Evolutionary conservation across 1,284 basidiomycete genomes (phyloP).

Genomic region (Cutaneotrichosporon cavernicola): DNA sequence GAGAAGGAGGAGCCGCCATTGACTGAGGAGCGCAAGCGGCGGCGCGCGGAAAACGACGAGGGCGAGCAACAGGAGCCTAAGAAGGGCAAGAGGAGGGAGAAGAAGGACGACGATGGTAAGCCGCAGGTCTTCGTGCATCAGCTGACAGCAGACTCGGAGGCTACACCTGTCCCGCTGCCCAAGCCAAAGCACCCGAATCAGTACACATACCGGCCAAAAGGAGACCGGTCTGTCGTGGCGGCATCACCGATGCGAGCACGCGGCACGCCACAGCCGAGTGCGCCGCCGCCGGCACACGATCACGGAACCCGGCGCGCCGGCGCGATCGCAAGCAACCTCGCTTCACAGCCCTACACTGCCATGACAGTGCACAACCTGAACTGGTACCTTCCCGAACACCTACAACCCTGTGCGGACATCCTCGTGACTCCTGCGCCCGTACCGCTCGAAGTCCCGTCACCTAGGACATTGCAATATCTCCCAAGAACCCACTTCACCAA

Average conservation of each 20-base stretch:
- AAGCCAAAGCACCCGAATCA: slow-evolving; percentile 59
- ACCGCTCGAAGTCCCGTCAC: slow-evolving; percentile 67
- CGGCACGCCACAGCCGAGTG: slow-evolving; percentile 30
- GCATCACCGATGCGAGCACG: slow-evolving; percentile 26
- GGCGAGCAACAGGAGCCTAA: slow-evolving; percentile 24
- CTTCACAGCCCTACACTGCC: slow-evolving; percentile 33
- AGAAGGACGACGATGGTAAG: slow-evolving; percentile 49
- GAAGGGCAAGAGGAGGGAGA: slow-evolving; percentile 47
- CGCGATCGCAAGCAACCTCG: slow-evolving; percentile 37
- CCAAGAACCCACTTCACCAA: slow-evolving; percentile 42
- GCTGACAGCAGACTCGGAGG: slow-evolving; percentile 17
- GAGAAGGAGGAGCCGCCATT: slow-evolving; percentile 30
- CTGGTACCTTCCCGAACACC: slow-evolving; percentile 92
- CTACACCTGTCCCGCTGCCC: slow-evolving; percentile 12
- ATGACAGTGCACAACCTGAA: slow-evolving; percentile 54
- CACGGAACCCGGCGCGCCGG: slow-evolving; percentile 52
- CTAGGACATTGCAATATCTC: slow-evolving; percentile 35
- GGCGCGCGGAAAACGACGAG: slow-evolving; percentile 32
- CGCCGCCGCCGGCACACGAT: slow-evolving; percentile 39
- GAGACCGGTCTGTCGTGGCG: slow-evolving; percentile 27
- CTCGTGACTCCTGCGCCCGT: slow-evolving; percentile 72
- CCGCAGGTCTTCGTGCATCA: slow-evolving; percentile 3
- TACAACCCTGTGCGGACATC: slow-evolving; percentile 80
- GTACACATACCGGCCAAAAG: slow-evolving; percentile 61
- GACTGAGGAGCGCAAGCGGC: slow-evolving; percentile 21